Conservation (phyloP, 2,329 filamentous ascomycete genomes). For the Colletotrichum tanaceti region DNA sequence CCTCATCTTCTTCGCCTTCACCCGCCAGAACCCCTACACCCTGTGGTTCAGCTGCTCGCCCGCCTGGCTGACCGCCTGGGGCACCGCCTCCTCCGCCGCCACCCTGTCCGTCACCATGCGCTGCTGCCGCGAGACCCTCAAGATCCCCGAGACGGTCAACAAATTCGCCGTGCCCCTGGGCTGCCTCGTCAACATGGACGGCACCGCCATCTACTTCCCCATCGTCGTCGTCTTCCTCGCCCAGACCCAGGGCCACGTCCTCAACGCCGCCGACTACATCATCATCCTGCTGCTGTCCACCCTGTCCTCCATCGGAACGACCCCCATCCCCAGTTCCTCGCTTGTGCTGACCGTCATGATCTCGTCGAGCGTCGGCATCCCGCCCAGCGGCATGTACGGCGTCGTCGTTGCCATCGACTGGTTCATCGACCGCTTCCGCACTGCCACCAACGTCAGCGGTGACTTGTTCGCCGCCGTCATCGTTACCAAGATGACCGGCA, state of each 20-base stretch:
- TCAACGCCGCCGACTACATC: slow-evolving; percentile 59
- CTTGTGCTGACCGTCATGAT: slow-evolving; percentile 66
- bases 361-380: slow-evolving; percentile 56
- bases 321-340: slow-evolving; percentile 64
- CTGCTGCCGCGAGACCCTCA: slow-evolving; percentile 52
- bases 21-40: slow-evolving; percentile 59
- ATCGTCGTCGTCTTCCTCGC: slow-evolving; percentile 65
- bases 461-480: slow-evolving; percentile 59
- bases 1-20: slow-evolving; percentile 54
- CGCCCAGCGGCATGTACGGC: slow-evolving; percentile 62
- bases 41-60: slow-evolving; percentile 61
- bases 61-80: slow-evolving; percentile 67
- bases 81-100: slow-evolving; percentile 63
- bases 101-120: slow-evolving; percentile 63
- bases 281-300: slow-evolving; percentile 62
- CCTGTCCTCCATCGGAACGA: slow-evolving; percentile 64
- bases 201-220: slow-evolving; percentile 67
- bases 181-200: slow-evolving; percentile 64
- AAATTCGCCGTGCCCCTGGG: slow-evolving; percentile 62
- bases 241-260: slow-evolving; percentile 58
- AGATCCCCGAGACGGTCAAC: slow-evolving; percentile 55
- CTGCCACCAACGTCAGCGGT: slow-evolving; percentile 62
- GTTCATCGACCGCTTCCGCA: slow-evolving; percentile 68
- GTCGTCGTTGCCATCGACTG: slow-evolving; percentile 66
- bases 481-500: slow-evolving; percentile 54